Evolutionary conservation across 2,329 filamentous ascomycete genomes (phyloP), one percentile per base, ranked within the genome.

Genomic region (Emydomyces testavorans): DNA sequence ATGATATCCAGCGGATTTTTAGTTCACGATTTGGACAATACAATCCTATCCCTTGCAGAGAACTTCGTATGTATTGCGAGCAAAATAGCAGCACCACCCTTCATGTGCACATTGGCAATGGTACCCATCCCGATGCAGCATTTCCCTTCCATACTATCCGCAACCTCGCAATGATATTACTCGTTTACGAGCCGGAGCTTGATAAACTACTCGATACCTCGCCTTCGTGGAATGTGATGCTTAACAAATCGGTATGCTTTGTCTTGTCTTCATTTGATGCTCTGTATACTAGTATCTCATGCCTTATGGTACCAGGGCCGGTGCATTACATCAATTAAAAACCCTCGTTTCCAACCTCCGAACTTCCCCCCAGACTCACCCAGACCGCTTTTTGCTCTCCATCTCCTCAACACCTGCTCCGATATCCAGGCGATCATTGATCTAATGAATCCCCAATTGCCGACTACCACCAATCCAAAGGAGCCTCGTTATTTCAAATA

Each of bases 131-230:
- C 1, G 39, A 31, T 6, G 31, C 50, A 2, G 48, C 5, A 7
- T 55, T 55, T 23, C 32, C 48, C 1, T 55, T 55, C 28, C n/a
- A 50, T 24, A 51, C 49, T 0, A 21, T 55, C 32, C 53, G 52
- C 20, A 55, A 54, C 26, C 50, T 55, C 28, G 53, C 53, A 26
- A 54, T 54, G 52, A 51, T 55, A 32, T 18, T 54, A 26, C 43
- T 55, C 15, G 49, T 54, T 10, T 55, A 52, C 34, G 53, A 54
- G 31, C 46, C 49, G 7, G 49, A 48, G 29, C 18, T 55, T 4
- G 52, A 54, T 32, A 50, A 34, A 28, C 23, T 55, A 29, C 29
- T 55, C 18, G 45, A 53, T 23, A 35, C 31, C 11, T 26, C 46
- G 16, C 37, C 46, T 13, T 37, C 37, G 11, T 48, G 23, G 21